Percentiles rank a stretch among this genome's conserved stretches.
Conservation (phyloP, 441 rosid species). For the Euphorbia schlechtendalii region DNA sequence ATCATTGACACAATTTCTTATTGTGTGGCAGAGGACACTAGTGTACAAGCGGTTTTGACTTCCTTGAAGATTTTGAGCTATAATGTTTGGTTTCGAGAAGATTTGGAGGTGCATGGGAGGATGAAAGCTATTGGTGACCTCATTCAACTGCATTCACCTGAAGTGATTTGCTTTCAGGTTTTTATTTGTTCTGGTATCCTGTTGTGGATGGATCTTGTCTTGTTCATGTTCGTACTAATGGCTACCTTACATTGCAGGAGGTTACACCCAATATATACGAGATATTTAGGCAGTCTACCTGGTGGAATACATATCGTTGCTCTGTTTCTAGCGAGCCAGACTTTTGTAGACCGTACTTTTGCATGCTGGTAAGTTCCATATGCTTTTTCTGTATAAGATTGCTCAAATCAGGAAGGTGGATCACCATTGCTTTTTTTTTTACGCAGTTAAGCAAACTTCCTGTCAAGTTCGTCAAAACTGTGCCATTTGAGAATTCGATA, state of each 20-base stretch:
- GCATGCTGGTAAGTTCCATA: constrained; percentile 59
- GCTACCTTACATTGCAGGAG: constrained; percentile 46
- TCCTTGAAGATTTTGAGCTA: constrained; percentile 72
- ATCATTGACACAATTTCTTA: neutral
- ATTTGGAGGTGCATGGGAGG: constrained; percentile 64
- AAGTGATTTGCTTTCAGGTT: constrained; percentile 88
- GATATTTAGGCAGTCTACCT: constrained; percentile 49
- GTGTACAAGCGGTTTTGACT: constrained; percentile 26
- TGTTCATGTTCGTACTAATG: neutral
- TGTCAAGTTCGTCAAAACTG: constrained; percentile 52
- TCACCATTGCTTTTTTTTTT: neutral
- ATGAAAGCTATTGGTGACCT: constrained; percentile 80
- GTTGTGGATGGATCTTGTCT: neutral
- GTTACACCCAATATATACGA: constrained; percentile 67
- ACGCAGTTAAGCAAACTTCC: constrained; percentile 77
- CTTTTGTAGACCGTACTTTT: constrained; percentile 50
- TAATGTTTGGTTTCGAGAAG: constrained; percentile 97
- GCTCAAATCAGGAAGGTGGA: neutral
- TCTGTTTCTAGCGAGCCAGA: constrained; percentile 46
- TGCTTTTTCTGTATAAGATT: neutral
- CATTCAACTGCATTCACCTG: constrained; percentile 71
- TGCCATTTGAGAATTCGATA: constrained; percentile 55
- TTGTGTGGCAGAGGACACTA: constrained; percentile 29
- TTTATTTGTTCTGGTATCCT: constrained; percentile 5
- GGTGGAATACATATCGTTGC: constrained; percentile 84